Conservation (phyloP, 2,329 filamentous ascomycete genomes). For the Juglanconis juglandina region DNA sequence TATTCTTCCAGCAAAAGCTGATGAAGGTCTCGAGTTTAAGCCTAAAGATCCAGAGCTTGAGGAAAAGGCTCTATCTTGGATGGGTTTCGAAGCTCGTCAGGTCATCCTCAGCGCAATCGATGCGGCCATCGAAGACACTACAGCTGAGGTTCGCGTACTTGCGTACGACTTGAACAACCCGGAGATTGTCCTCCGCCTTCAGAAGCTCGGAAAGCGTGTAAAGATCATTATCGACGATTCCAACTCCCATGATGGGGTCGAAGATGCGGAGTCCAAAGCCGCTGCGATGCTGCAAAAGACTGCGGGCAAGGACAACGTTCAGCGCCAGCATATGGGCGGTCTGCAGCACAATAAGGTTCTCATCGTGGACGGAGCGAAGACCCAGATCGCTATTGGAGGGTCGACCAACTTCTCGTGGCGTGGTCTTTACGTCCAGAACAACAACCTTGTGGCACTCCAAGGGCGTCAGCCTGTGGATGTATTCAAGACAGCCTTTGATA, state of each 20-base stretch:
- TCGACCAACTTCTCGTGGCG: conserved; percentile 23
- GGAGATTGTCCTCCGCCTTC: conserved; percentile 21
- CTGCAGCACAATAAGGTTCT: conserved; percentile 22
- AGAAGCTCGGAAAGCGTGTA: conserved; percentile 18
- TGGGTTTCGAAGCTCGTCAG: conserved; percentile 22
- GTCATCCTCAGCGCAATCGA: conserved; percentile 20
- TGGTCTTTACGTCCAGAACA: conserved; percentile 22
- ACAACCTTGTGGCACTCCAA: conserved; percentile 20
- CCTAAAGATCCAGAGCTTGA: conserved; percentile 18
- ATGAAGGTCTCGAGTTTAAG: conserved; percentile 21
- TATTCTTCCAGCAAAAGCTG: conserved; percentile 21
- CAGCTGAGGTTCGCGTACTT: conserved; percentile 21
- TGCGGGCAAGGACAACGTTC: conserved; percentile 19
- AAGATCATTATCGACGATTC: conserved; percentile 24
- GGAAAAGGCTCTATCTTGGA: conserved; percentile 22
- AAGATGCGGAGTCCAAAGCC: conserved; percentile 18
- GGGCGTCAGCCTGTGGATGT: conserved; percentile 17
- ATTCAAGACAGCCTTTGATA: conserved; percentile 19
- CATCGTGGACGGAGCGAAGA: conserved; percentile 19
- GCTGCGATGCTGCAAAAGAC: conserved; percentile 18
- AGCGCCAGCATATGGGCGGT: conserved; percentile 23
- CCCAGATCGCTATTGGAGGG: conserved; percentile 21
- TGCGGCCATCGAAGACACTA: conserved; percentile 20
- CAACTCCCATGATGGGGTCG: conserved; percentile 12
- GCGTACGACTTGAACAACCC: conserved; percentile 24